Evolutionary conservation across 805 yeast genomes (phyloP).

Genomic region (Kregervanrija delftensis): DNA sequence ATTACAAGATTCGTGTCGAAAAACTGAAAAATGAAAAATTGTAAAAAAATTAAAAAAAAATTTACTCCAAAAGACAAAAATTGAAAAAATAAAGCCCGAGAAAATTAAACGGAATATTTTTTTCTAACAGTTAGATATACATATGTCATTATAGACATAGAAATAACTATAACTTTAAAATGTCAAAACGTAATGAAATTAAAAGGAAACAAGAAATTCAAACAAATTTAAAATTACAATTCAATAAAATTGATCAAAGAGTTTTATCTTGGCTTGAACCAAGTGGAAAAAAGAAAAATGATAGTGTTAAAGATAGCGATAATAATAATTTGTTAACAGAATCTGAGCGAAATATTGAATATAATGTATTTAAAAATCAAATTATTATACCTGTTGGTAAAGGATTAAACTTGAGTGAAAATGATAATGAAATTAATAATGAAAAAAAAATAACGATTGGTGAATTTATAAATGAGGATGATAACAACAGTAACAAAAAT

Average conservation of each 20-base stretch:
- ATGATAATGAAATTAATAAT: not conserved
- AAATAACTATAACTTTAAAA: constrained; percentile 1
- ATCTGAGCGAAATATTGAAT: not conserved
- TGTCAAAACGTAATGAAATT: constrained; percentile 33
- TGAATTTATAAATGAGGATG: constrained; percentile 16
- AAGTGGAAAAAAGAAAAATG: not conserved
- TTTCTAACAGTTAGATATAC: no score
- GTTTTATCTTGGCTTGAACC: constrained; percentile 34
- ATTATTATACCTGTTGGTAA: constrained; percentile 20
- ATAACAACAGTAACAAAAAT: constrained; percentile 4
- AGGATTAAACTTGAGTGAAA: constrained; percentile 18
- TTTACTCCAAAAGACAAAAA: not conserved
- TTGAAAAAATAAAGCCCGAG: not conserved
- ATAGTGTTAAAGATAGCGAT: not conserved
- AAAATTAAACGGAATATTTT: no score
- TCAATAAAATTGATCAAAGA: constrained; percentile 29
- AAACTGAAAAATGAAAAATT: no score
- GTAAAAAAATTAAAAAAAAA: not conserved
- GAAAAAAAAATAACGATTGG: constrained; percentile 10
- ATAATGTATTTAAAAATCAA: constrained; percentile 5
- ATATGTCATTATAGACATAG: no score
- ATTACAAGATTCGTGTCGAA: no score
- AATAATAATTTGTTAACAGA: not conserved
- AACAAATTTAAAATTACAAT: constrained; percentile 37
- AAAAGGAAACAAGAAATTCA: constrained; percentile 41